Evolutionary conservation across 2,329 filamentous ascomycete species (phyloP).

Genomic region (Cladosporium halotolerans): DNA sequence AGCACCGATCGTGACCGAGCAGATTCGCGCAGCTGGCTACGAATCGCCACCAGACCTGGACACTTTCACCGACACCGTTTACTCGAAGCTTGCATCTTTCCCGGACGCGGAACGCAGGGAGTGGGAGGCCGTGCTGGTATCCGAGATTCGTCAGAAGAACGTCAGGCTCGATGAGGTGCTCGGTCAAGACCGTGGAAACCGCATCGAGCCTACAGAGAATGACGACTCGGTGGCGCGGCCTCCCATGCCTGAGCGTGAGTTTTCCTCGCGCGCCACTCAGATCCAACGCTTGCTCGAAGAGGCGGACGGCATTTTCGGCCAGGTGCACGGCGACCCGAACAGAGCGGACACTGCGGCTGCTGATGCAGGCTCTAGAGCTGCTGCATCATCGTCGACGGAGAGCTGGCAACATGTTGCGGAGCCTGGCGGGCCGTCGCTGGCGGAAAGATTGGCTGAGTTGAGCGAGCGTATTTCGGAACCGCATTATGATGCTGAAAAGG

Average conservation of each 20-base stretch:
- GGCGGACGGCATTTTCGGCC: constrained; percentile 16
- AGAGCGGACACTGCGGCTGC: not conserved
- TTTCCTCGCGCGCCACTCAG: constrained; percentile 41
- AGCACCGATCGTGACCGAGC: constrained; percentile 12
- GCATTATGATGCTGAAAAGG: constrained; percentile 8
- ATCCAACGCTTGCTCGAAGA: constrained; percentile 45
- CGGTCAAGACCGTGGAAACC: not conserved
- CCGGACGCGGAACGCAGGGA: constrained; percentile 18
- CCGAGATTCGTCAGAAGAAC: constrained; percentile 8
- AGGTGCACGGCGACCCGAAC: not conserved
- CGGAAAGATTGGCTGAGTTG: not conserved
- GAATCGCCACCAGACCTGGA: constrained; percentile 12
- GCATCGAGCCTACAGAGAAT: not conserved
- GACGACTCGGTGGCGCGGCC: not conserved
- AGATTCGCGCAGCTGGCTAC: constrained; percentile 20
- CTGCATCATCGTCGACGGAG: not conserved
- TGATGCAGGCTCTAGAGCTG: not conserved
- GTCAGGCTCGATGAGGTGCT: not conserved
- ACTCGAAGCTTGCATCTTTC: constrained; percentile 18
- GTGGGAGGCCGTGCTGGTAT: constrained; percentile 24
- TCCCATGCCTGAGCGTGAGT: constrained; percentile 39
- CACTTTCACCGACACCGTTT: constrained; percentile 20
- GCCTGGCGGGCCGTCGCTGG: not conserved
- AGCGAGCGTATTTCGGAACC: not conserved
- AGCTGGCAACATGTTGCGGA: constrained; percentile 1